Conservation (phyloP, 495 filamentous ascomycete genomes). For the Penicillium atrosanguineum region DNA sequence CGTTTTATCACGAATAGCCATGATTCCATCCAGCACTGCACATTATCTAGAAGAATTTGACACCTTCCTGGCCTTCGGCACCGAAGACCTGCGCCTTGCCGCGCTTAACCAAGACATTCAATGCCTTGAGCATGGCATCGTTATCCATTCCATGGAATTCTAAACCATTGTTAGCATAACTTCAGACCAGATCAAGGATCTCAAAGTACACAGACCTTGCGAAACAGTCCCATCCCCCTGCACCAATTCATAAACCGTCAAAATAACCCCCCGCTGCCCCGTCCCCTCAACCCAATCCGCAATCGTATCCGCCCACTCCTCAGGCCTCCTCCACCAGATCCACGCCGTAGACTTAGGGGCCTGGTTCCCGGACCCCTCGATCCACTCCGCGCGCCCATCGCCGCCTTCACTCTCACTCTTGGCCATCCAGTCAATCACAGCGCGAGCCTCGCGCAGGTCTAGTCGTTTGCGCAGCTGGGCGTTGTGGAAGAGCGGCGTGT, state of each 20-base stretch:
- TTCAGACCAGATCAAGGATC: background rate
- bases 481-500: constrained; percentile 59
- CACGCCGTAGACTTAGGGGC: constrained; percentile 46
- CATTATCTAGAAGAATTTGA: constrained; percentile 88
- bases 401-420: constrained; percentile 58
- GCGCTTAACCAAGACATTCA: constrained; percentile 76
- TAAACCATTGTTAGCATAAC: constrained; percentile 30
- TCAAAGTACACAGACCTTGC: constrained; percentile 43
- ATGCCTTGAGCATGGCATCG: constrained; percentile 73
- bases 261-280: constrained; percentile 68
- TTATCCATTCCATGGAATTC: constrained; percentile 88
- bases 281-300: constrained; percentile 68
- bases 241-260: constrained; percentile 74
- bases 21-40: constrained; percentile 10
- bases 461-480: constrained; percentile 54
- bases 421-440: constrained; percentile 72
- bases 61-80: constrained; percentile 75
- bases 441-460: constrained; percentile 56
- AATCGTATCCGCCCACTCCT: constrained; percentile 70
- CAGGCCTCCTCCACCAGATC: constrained; percentile 67
- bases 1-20: constrained; percentile 30
- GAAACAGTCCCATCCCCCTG: constrained; percentile 62
- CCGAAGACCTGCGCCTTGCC: constrained; percentile 95
- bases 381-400: constrained; percentile 66
- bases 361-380: constrained; percentile 30